Conservation (phyloP, 495 filamentous ascomycete species). For the Penicillium longicatenatum region DNA sequence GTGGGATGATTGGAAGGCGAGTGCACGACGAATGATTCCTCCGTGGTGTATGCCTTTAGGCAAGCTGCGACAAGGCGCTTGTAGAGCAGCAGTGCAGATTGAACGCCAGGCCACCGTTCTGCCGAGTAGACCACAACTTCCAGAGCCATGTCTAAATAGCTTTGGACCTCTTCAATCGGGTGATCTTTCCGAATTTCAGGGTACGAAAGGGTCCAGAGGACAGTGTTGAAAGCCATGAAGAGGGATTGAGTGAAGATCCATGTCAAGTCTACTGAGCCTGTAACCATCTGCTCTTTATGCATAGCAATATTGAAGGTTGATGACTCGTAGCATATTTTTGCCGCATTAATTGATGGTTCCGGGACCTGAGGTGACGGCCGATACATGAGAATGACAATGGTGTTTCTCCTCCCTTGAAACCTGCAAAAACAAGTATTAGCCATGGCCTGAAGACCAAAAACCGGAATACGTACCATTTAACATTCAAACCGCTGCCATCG, state of each 20-base stretch:
- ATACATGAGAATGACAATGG: constrained; percentile 81
- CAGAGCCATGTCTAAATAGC: constrained; percentile 67
- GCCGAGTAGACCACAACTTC: constrained; percentile 74
- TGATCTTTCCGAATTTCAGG: constrained; percentile 74
- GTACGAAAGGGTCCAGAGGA: constrained; percentile 87
- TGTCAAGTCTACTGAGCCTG: constrained; percentile 75
- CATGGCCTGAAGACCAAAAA: constrained; percentile 10
- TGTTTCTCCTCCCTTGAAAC: constrained; percentile 77
- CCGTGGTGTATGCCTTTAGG: constrained; percentile 76
- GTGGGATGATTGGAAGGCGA: constrained; percentile 58
- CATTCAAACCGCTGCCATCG: constrained; percentile 63
- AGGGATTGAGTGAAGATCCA: constrained; percentile 89
- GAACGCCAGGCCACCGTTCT: constrained; percentile 85
- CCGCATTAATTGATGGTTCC: constrained; percentile 72
- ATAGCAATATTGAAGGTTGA: constrained; percentile 76
- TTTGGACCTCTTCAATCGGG: constrained; percentile 67
- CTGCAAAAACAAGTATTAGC: constrained; percentile 38
- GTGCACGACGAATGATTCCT: constrained; percentile 64
- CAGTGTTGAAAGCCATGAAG: constrained; percentile 83
- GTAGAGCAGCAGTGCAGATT: constrained; percentile 80
- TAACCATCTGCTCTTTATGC: constrained; percentile 73
- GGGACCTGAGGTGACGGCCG: constrained; percentile 90
- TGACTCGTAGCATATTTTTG: constrained; percentile 78
- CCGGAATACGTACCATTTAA: constrained; percentile 52
- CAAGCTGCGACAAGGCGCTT: constrained; percentile 76